Evolutionary conservation across 495 filamentous ascomycete species (phyloP), one percentile per base, ranked within the genome.

Genomic region (Podospora bellae-mahoneyi): DNA sequence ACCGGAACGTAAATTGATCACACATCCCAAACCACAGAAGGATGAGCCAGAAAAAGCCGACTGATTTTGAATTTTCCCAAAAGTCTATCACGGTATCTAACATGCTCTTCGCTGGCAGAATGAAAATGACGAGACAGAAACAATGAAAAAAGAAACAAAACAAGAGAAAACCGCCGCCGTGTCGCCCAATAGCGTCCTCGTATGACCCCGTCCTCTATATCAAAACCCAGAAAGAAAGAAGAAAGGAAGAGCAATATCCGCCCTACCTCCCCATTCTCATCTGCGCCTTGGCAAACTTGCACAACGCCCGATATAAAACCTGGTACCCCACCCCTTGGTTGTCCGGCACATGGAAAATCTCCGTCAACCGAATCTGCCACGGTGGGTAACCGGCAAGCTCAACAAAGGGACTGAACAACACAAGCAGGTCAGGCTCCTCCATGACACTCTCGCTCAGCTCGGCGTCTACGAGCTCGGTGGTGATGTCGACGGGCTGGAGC

Each of bases 281-380:
- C 73, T 96, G 88, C 28, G 92, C 94, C 67, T 90, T 89, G 5
- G 92, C 92, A 80, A 84, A 99, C 65, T 89, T 91, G 78, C 91
- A 89, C 73, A 99, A 77, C 1, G 88, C 93, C 55, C 90, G 80
- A 63, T 97, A 84, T 74, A 98, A 99, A 10, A 96, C 90, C 75
- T 97, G 94, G 78, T 99, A 99, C 64, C 91, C 93, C 18, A 98
- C 94, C 0, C 88, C 88, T 34, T 85, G 79, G 76, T 91, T 89
- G 71, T 93, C 90, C 68, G 82, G 83, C 18, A 89, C 82, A 71
- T 90, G 84, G 76, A 91, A 97, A 68, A 99, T 97, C 84, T 99
- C 95, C 1, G 94, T 97, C 69, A 99, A 79, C 48, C 95, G 84
- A 60, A 97, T 84, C 78, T 97, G 95, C 95, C 95, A 99, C 2